These are phyloP conservation scores for Chimonanthus salicifolius DNA, from an alignment of 164 flowering plant genomes.

Conservation along the genomic window DNA sequence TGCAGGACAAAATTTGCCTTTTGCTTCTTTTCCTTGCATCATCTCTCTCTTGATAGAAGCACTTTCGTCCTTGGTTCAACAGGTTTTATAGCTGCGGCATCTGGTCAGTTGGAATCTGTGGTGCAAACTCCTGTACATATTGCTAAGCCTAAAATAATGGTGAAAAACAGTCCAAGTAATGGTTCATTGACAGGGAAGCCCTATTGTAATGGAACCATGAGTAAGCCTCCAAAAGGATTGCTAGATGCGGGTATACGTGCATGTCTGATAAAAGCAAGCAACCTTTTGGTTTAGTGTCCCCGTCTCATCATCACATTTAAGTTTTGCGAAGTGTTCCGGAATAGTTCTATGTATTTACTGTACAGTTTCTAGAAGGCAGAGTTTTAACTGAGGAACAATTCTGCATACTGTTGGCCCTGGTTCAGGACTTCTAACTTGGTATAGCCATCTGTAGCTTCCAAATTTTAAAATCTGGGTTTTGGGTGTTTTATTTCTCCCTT, in stretches of 20 bases:
- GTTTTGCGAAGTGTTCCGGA: background rate
- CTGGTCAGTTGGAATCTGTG: constrained; percentile 43
- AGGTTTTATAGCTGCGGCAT: constrained; percentile 80
- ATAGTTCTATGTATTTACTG: background rate
- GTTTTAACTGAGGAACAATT: background rate
- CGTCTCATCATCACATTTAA: background rate
- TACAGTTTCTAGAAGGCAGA: background rate
- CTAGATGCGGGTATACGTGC: constrained; percentile 4
- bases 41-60: background rate
- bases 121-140: constrained; percentile 22
- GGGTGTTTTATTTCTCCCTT: background rate
- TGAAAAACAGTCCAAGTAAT: constrained; percentile 25
- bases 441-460: background rate
- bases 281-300: background rate
- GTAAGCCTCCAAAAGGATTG: background rate
- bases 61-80: background rate
- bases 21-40: background rate
- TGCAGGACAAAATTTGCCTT: background rate
- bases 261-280: constrained; percentile 2
- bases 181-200: constrained; percentile 28
- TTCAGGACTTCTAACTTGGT: constrained; percentile 7
- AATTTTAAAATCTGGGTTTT: constrained; percentile 1
- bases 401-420: background rate
- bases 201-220: constrained; percentile 31
- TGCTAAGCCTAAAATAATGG: background rate